A percentile compares a stretch with the other conserved stretches of the same genome.
Evolutionary conservation across 1,284 basidiomycete species (phyloP).

Genomic region (Wallemia hederae): DNA sequence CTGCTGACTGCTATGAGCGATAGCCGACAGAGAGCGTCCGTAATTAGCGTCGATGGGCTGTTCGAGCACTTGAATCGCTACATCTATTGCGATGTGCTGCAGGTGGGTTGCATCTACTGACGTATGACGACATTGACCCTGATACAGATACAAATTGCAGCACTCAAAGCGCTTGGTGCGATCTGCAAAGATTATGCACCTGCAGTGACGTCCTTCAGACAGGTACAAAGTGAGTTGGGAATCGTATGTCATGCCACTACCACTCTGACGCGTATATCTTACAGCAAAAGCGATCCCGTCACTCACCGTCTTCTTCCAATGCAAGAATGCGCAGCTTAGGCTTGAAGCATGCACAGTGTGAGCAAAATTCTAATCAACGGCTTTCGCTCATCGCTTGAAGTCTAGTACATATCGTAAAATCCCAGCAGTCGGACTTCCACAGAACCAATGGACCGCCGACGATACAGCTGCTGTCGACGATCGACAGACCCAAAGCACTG

Average conservation of each 20-base stretch:
- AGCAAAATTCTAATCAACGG: not conserved
- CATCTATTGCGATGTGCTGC: not conserved
- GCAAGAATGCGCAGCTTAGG: not conserved
- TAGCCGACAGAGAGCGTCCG: not conserved
- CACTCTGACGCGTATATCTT: not conserved
- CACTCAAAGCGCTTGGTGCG: not conserved
- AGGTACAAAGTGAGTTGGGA: not conserved
- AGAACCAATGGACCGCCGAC: not conserved
- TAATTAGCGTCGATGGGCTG: not conserved
- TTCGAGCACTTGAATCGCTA: not conserved
- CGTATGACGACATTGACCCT: not conserved
- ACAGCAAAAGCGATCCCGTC: not conserved
- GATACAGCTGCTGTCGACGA: not conserved
- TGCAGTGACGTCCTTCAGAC: not conserved
- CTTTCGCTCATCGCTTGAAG: not conserved
- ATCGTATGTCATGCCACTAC: not conserved
- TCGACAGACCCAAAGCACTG: not conserved
- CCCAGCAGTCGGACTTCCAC: not conserved
- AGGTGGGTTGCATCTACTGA: not conserved
- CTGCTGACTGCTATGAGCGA: not conserved
- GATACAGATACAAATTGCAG: not conserved
- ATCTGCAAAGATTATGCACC: not conserved
- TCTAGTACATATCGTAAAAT: not conserved
- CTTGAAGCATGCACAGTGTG: not conserved
- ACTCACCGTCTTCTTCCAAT: not conserved